These are phyloP conservation scores for Hydrangea macrophylla DNA, from an alignment of 148 eudicot genomes.

Conservation along the genomic window DNA sequence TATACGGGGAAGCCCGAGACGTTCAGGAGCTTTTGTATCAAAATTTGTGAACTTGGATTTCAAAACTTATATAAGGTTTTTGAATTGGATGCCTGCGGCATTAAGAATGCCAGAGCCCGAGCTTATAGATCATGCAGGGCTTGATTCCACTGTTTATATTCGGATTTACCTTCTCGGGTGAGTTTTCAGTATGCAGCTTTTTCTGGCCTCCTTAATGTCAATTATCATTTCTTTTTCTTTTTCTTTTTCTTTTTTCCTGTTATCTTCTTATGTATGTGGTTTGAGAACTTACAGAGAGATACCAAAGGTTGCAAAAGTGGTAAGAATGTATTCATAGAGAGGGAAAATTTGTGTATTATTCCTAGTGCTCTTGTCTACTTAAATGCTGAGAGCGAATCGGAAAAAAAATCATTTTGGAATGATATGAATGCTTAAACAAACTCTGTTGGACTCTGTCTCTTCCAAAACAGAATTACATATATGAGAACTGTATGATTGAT, in stretches of 20 bases:
- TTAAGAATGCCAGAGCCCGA: constrained; percentile 96
- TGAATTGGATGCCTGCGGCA: constrained; percentile 97
- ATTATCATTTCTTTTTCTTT: constrained; percentile 6
- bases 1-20: constrained; percentile 66
- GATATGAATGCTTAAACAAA: too few relatives aligned
- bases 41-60: constrained; percentile 76
- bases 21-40: constrained; percentile 42
- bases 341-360: too few relatives aligned
- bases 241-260: not conserved
- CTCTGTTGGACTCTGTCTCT: too few relatives aligned
- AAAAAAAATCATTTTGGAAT: too few relatives aligned
- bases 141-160: constrained; percentile 88
- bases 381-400: too few relatives aligned
- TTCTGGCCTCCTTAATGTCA: too few relatives aligned
- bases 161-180: constrained; percentile 95
- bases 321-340: too few relatives aligned
- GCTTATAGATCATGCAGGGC: constrained; percentile 96
- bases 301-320: too few relatives aligned
- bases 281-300: not conserved
- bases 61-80: constrained; percentile 68
- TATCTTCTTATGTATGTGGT: not conserved
- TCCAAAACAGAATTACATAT: too few relatives aligned
- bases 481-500: too few relatives aligned
- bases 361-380: too few relatives aligned
- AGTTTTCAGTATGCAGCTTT: constrained; percentile 19